Percentiles rank a stretch among this genome's conserved stretches.
Evolutionary conservation across 192 early-diverging fungal species (phyloP).

Genomic region (Oehlia diaphana): DNA sequence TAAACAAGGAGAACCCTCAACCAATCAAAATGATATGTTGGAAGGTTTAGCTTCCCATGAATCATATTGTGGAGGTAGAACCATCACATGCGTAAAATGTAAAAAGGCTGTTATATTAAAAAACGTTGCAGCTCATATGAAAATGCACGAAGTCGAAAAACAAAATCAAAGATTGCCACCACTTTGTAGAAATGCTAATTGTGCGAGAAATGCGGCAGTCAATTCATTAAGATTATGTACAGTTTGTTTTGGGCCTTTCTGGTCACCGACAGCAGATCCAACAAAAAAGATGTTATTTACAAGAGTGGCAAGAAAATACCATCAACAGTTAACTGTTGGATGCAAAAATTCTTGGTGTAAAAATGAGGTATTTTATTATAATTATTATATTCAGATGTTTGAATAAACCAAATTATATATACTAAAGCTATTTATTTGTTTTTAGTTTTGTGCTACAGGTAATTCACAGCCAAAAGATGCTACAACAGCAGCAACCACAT

Average conservation of each 20-base stretch:
- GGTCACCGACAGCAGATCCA: slow-evolving; percentile 75
- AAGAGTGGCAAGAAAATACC: slow-evolving; percentile 67
- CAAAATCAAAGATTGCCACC: slow-evolving; percentile 55
- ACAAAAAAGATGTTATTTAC: slow-evolving; percentile 70
- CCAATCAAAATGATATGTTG: slow-evolving; percentile 61
- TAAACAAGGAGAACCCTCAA: slow-evolving; percentile 58
- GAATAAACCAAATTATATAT: background rate
- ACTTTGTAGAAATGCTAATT: slow-evolving; percentile 75
- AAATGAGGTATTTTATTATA: slow-evolving; percentile 50
- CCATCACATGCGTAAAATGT: slow-evolving; percentile 82
- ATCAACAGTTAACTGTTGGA: slow-evolving; percentile 75
- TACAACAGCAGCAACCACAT: slow-evolving; percentile 58
- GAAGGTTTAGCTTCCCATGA: slow-evolving; percentile 74
- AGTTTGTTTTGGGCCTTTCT: slow-evolving; percentile 82
- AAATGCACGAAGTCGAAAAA: slow-evolving; percentile 66
- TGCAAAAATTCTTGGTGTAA: slow-evolving; percentile 69
- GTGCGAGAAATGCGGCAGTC: slow-evolving; percentile 49
- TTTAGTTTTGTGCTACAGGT: slow-evolving; percentile 46
- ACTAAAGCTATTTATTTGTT: slow-evolving; percentile 11
- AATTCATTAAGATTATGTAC: slow-evolving; percentile 70
- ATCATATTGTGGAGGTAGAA: slow-evolving; percentile 80
- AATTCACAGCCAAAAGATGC: slow-evolving; percentile 52
- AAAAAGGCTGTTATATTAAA: slow-evolving; percentile 69
- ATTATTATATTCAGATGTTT: background rate
- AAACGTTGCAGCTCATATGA: slow-evolving; percentile 74